Percentiles rank a stretch among this genome's conserved stretches.
These are phyloP conservation scores for Eutrema japonicum DNA, from an alignment of 345 rosid genomes.

Conservation along the genomic window DNA sequence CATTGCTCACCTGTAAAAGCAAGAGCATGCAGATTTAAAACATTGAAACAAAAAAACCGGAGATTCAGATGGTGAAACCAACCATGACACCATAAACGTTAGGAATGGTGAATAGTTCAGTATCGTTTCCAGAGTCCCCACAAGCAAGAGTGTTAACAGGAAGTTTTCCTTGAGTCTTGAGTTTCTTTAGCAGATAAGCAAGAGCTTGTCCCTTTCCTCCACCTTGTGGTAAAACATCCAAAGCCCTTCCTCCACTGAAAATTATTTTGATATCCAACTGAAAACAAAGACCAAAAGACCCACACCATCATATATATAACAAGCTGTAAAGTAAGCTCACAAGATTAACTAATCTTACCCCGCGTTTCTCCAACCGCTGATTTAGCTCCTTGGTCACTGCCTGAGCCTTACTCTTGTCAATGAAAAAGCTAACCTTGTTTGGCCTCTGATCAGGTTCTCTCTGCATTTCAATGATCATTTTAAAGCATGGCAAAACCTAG, in stretches of 20 bases:
- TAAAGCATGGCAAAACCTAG: no score
- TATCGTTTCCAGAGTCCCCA: slow-evolving; percentile 98
- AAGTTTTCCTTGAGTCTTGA: slow-evolving; percentile 64
- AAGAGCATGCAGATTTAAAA: not conserved
- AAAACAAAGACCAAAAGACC: not conserved
- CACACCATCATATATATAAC: not conserved
- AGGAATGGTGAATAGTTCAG: slow-evolving; percentile 86
- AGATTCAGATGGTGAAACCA: slow-evolving; percentile 32
- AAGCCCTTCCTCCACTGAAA: slow-evolving; percentile 89
- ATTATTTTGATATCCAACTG: slow-evolving; percentile 91
- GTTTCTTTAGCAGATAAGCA: slow-evolving; percentile 78
- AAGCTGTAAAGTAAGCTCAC: slow-evolving; percentile 1
- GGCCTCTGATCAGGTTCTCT: slow-evolving; percentile 78
- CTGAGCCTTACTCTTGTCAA: slow-evolving; percentile 76
- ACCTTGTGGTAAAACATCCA: slow-evolving; percentile 87
- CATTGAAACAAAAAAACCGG: not conserved
- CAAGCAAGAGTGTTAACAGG: slow-evolving; percentile 86
- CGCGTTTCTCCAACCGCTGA: slow-evolving; percentile 60
- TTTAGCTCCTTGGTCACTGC: slow-evolving; percentile 59
- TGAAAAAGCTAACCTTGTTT: slow-evolving; percentile 78
- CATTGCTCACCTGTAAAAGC: slow-evolving; percentile 75
- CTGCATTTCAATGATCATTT: slow-evolving; percentile 46
- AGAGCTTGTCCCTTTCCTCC: slow-evolving; percentile 99
- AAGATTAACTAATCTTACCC: slow-evolving; percentile 53
- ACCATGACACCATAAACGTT: slow-evolving; percentile 94